These are phyloP conservation scores for Simmondsia chinensis DNA, from an alignment of 148 eudicot species.

Conservation along the genomic window DNA sequence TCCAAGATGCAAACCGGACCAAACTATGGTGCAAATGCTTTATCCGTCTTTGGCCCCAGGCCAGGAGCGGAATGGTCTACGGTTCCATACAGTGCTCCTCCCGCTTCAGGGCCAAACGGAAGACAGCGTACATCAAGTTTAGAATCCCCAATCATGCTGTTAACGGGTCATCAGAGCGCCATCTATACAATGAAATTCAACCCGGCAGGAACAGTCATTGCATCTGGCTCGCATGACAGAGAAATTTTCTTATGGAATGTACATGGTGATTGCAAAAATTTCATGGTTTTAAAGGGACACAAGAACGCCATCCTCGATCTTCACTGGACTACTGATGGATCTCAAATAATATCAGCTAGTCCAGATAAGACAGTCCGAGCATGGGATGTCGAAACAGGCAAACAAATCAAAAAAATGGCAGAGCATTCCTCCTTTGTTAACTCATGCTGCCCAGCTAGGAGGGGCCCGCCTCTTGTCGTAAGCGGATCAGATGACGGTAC, in stretches of 20 bases:
- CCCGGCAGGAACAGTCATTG: conserved; percentile 73
- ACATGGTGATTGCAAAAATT: conserved; percentile 43
- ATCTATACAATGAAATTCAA: conserved; percentile 90
- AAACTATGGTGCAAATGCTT: conserved; percentile 48
- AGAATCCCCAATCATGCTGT: conserved; percentile 89
- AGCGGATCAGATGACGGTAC: conserved; percentile 98
- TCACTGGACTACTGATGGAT: conserved; percentile 91
- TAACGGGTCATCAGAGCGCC: conserved; percentile 87
- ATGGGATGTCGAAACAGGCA: conserved; percentile 95
- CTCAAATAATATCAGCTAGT: conserved; percentile 81
- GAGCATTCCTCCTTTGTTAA: conserved; percentile 87
- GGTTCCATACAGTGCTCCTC: conserved; percentile 41
- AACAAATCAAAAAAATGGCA: conserved; percentile 86
- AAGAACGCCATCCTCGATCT: conserved; percentile 93
- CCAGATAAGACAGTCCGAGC: conserved; percentile 91
- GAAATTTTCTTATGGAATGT: conserved; percentile 69
- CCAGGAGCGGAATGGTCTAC: conserved; percentile 79
- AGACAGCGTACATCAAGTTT: conserved; percentile 78
- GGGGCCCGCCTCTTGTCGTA: conserved; percentile 92
- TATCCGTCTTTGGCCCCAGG: conserved; percentile 73
- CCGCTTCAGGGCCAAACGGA: conserved; percentile 60
- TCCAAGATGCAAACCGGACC: conserved; percentile 51
- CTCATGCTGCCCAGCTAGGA: conserved; percentile 79
- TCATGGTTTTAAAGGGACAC: conserved; percentile 82
- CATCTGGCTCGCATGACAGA: conserved; percentile 90